phyloP scores from a whole-genome alignment of 805 yeast species.

The Myxozyma mucilagina region DNA sequence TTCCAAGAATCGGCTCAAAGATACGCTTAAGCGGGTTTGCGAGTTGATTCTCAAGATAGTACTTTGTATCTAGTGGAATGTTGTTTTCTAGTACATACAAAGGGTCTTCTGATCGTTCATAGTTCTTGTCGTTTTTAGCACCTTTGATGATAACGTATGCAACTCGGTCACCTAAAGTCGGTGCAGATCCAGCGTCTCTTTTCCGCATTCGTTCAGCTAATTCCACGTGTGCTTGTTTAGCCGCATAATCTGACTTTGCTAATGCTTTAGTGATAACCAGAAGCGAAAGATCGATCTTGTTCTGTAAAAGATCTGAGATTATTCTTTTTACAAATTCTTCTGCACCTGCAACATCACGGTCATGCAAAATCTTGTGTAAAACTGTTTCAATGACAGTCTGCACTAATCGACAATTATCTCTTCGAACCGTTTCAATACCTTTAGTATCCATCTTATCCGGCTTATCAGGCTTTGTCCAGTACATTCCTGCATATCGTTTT shows the following conservation, averaged over 20 bases:
- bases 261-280: constrained; percentile 91
- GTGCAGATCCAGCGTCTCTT: constrained; percentile 97
- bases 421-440: constrained; percentile 96
- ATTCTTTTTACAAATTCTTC: constrained; percentile 80
- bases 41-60: constrained; percentile 88
- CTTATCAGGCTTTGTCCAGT: constrained; percentile 91
- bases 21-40: constrained; percentile 91
- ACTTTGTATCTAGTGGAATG: constrained; percentile 89
- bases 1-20: constrained; percentile 93
- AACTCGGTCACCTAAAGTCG: constrained; percentile 94
- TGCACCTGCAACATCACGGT: constrained; percentile 82
- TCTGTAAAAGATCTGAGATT: constrained; percentile 86
- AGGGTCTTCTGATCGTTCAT: constrained; percentile 97
- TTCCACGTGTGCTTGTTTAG: constrained; percentile 96
- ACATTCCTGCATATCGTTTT: constrained; percentile 95
- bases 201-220: constrained; percentile 93
- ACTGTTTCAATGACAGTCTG: constrained; percentile 93
- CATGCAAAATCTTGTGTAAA: constrained; percentile 78
- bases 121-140: constrained; percentile 77
- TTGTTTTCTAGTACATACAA: constrained; percentile 88
- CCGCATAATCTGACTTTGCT: constrained; percentile 86
- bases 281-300: constrained; percentile 88
- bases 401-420: constrained; percentile 95
- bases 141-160: constrained; percentile 91
- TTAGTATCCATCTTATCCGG: constrained; percentile 97